These are phyloP conservation scores for Phytopythium sindhum DNA, from an alignment of 352 stramenopile species.

Conservation along the genomic window DNA sequence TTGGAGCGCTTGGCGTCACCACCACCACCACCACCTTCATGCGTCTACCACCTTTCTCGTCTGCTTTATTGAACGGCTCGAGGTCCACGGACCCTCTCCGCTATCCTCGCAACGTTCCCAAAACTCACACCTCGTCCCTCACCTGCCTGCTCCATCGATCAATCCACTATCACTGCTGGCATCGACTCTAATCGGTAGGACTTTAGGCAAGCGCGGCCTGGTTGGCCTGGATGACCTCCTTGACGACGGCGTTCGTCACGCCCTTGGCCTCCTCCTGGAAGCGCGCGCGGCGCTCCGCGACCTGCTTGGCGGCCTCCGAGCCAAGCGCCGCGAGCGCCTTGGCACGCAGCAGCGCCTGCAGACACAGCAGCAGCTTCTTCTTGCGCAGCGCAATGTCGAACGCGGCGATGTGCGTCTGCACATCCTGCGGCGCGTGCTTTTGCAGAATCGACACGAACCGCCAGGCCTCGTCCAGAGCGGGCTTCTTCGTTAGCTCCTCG, in stretches of 20 bases:
- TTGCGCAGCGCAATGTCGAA: slow-evolving; percentile 79
- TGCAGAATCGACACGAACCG: slow-evolving; percentile 73
- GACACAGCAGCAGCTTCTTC: slow-evolving; percentile 68
- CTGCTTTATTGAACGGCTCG: neutral
- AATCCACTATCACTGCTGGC: neutral
- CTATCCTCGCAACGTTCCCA: neutral
- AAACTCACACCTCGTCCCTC: neutral
- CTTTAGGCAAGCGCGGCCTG: slow-evolving; percentile 41
- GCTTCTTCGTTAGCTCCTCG: slow-evolving; percentile 65
- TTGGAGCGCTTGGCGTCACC: neutral
- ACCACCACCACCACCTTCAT: neutral
- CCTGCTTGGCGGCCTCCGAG: slow-evolving; percentile 25
- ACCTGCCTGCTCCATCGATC: neutral
- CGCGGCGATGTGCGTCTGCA: slow-evolving; percentile 66
- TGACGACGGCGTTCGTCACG: slow-evolving; percentile 55
- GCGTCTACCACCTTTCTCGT: neutral
- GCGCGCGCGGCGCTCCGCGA: slow-evolving; percentile 29
- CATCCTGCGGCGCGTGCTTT: slow-evolving; percentile 46
- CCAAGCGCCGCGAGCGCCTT: slow-evolving; percentile 30
- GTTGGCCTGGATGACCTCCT: slow-evolving; percentile 61
- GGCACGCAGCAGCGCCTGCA: slow-evolving; percentile 71
- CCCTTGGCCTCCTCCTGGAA: slow-evolving; percentile 52
- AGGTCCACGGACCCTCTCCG: neutral
- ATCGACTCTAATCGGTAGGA: slow-evolving; percentile 26
- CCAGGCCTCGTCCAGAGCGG: slow-evolving; percentile 72